A percentile compares a stretch with the other conserved stretches of the same genome.
phyloP scores from a whole-genome alignment of 108 stramenopile species.

The Asterionellopsis glacialis region DNA sequence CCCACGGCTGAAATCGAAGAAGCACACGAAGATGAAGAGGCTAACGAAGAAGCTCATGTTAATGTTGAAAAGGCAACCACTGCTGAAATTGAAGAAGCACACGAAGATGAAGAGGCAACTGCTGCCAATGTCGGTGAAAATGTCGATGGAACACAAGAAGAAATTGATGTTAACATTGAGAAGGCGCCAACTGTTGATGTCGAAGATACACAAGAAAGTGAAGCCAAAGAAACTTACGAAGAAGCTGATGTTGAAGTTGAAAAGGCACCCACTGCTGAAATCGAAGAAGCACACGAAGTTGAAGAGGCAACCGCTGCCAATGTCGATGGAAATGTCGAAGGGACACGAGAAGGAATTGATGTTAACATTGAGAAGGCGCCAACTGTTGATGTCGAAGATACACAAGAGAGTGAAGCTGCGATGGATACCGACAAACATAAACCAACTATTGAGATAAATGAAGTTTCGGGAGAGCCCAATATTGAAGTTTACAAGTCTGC shows the following conservation, averaged over 20 bases:
- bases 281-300: background rate
- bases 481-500: background rate
- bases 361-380: background rate
- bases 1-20: conserved; percentile 5
- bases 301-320: background rate
- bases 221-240: background rate
- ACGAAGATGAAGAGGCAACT: background rate
- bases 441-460: background rate
- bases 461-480: background rate
- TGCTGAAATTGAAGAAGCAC: background rate
- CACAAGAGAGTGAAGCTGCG: background rate
- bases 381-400: background rate
- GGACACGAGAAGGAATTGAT: no score
- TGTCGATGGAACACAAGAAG: conserved; percentile 8
- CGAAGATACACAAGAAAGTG: background rate
- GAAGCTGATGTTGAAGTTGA: background rate
- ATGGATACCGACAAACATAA: background rate
- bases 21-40: background rate
- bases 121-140: background rate
- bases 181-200: conserved; percentile 2
- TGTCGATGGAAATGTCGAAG: background rate
- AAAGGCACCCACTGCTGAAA: background rate
- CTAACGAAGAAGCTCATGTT: background rate
- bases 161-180: background rate
- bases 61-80: background rate